Base-by-base conservation (phyloP, 129 eudicot species). In the Ambrosia trifida region DNA sequence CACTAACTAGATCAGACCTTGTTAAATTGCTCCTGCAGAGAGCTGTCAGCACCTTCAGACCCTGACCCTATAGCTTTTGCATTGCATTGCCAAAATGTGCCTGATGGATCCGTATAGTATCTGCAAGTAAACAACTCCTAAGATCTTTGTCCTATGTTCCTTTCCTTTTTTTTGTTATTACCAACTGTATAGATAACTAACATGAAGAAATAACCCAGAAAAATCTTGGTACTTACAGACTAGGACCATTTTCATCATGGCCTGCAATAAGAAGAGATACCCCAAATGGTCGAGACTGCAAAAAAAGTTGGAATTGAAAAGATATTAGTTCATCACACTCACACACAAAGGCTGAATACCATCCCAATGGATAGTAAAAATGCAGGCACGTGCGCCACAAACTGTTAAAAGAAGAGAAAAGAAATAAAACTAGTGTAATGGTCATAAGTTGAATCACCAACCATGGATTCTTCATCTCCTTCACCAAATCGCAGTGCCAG, bases 211-310 rank as follows among this genome's bases (percentile, higher is more conserved):
- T n/a, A n/a, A n/a, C n/a, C n/a, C n/a, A n/a, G 11, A 63, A 60
- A 68, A 31, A 65, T 50, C 62, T 20, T 54, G 62, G 19, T 57
- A 84, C 98, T 87, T 88, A 95, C 97, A 95, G 76, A 82, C 99
- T 84, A 32, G 97, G 99, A 28, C 99, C 99, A 79, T 95, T 84
- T 79, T 95, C 99, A 83, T 95, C 99, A 79, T 90, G 99, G 52
- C 99, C 99, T 72, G 99, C 99, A 86, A 95, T 95, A 68, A 95
- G 94, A 65, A 95, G 96, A 44, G 99, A 95, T 2, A 95, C 99
- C 58, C 99, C 99, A 88, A 95, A 95, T 52, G 99, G 99, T 51
- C 99, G 89, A 64, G 99, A 95, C 99, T 95, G 99, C 90, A 84
- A 20, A 80, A 62, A 24, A 24, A 24, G 28, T 24, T 24, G n/a